phyloP scores from a whole-genome alignment of 495 filamentous ascomycete species.

The Penicillium daleae region DNA sequence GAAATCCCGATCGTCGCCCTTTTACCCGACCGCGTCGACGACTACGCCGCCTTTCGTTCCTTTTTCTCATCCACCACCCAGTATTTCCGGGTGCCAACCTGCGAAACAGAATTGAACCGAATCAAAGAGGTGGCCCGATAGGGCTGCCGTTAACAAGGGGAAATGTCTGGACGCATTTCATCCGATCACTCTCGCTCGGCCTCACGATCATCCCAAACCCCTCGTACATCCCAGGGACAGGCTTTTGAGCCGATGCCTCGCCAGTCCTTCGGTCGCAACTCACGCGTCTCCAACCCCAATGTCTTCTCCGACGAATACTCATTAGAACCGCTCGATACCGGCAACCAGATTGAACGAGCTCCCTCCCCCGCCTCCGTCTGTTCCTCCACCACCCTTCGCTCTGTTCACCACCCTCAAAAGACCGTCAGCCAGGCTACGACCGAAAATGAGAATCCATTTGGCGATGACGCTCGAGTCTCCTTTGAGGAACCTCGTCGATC shows the following conservation, averaged over 20 bases:
- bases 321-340: conserved; percentile 46
- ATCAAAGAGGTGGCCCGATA: conserved; percentile 46
- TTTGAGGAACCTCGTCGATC: conserved; percentile 44
- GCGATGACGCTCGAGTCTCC: conserved; percentile 45
- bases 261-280: conserved; percentile 42
- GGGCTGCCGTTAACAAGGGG: conserved; percentile 44
- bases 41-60: background rate
- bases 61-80: conserved; percentile 12
- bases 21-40: background rate
- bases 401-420: conserved; percentile 31
- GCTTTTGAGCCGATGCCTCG: conserved; percentile 40
- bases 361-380: conserved; percentile 41
- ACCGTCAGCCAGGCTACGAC: conserved; percentile 29
- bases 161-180: conserved; percentile 52
- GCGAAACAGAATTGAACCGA: conserved; percentile 36
- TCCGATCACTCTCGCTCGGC: conserved; percentile 48
- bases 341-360: conserved; percentile 40
- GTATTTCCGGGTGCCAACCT: conserved; percentile 12
- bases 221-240: conserved; percentile 31
- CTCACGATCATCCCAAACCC: conserved; percentile 42
- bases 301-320: conserved; percentile 60
- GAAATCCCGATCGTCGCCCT: background rate
- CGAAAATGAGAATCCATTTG: conserved; percentile 48
- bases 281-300: conserved; percentile 50
- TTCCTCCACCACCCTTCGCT: conserved; percentile 42